Percentiles rank a stretch among this genome's conserved stretches.
These are phyloP conservation scores for Raphanus raphanistrum DNA, from an alignment of 345 rosid genomes.

Conservation along the genomic window DNA sequence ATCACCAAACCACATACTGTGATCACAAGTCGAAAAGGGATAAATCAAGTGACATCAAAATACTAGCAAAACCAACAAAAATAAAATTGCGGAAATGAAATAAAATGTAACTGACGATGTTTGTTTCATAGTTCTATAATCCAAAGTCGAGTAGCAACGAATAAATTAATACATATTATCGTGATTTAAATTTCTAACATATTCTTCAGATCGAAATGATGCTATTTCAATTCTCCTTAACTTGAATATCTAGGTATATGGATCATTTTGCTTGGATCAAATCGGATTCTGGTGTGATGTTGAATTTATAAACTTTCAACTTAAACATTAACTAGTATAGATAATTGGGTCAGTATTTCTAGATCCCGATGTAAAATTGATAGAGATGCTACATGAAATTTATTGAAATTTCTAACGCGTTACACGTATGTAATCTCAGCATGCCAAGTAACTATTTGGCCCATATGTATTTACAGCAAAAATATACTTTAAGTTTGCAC, in stretches of 20 bases:
- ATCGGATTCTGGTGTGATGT: neutral
- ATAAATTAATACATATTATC: neutral
- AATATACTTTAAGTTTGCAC: neutral
- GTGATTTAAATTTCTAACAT: neutral
- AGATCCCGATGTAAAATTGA: neutral
- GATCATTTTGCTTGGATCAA: neutral
- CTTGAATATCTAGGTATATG: neutral
- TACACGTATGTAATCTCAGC: neutral
- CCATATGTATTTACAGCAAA: neutral
- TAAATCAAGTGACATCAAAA: neutral
- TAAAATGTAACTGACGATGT: neutral
- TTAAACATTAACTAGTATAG: neutral
- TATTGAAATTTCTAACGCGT: neutral
- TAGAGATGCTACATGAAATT: neutral
- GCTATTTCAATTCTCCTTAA: neutral
- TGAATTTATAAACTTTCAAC: neutral
- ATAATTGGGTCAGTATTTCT: neutral
- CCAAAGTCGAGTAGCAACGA: neutral
- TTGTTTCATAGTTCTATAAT: neutral
- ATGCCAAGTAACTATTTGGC: neutral
- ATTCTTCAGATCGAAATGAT: neutral
- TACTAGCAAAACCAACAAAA: neutral
- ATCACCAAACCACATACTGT: neutral
- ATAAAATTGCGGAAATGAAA: neutral
- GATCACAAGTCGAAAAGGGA: neutral